These are phyloP conservation scores for Fusarium coicis DNA, from an alignment of 2,329 filamentous ascomycete species.

Conservation along the genomic window DNA sequence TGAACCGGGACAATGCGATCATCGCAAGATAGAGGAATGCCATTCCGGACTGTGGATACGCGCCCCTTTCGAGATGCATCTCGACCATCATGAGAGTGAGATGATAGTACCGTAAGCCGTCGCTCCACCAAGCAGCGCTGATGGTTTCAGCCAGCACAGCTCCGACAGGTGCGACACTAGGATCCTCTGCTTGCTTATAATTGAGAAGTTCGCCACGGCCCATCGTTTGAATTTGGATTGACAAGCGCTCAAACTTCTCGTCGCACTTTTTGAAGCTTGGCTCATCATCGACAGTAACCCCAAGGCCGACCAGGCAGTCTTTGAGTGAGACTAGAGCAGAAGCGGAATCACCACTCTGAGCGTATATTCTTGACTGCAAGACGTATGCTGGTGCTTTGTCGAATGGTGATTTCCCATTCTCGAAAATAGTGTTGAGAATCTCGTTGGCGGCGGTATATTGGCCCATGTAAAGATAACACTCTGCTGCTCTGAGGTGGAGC, in stretches of 20 bases:
- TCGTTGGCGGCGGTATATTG: conserved; percentile 74
- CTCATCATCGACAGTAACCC: conserved; percentile 71
- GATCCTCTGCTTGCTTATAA: conserved; percentile 58
- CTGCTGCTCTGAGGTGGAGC: conserved; percentile 81
- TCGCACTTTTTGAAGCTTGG: conserved; percentile 84
- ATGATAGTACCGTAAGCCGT: conserved; percentile 78
- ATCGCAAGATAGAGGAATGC: conserved; percentile 75
- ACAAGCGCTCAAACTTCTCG: conserved; percentile 72
- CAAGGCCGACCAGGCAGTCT: conserved; percentile 76
- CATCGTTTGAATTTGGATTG: conserved; percentile 68
- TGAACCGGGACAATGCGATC: conserved; percentile 75
- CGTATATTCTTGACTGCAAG: conserved; percentile 81
- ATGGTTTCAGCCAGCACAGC: conserved; percentile 77
- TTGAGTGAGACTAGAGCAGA: conserved; percentile 77
- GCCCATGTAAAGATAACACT: conserved; percentile 84
- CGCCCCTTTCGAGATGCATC: conserved; percentile 70
- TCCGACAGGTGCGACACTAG: conserved; percentile 70
- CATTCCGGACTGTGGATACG: conserved; percentile 76
- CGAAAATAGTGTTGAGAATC: conserved; percentile 76
- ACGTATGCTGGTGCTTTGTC: conserved; percentile 89
- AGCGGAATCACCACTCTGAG: conserved; percentile 76
- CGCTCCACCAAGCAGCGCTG: conserved; percentile 78
- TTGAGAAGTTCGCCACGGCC: conserved; percentile 61
- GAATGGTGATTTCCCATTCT: conserved; percentile 74
- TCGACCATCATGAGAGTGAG: conserved; percentile 74